Base-by-base conservation (phyloP, 768 basidiomycete genomes). In the Thelephora ganbajun region DNA sequence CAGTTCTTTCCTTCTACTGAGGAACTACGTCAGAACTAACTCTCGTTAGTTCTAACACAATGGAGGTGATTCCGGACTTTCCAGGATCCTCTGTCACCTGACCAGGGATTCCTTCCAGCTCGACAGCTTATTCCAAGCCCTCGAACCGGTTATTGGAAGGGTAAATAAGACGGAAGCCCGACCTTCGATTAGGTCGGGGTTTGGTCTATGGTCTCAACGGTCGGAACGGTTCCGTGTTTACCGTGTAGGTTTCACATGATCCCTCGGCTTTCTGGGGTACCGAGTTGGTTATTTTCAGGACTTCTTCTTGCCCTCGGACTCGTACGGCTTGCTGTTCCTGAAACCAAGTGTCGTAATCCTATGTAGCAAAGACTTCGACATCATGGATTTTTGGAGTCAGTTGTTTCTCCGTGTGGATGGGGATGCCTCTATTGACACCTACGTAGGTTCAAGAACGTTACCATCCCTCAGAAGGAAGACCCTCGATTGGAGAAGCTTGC, bases 171-270 rank as follows among this genome's bases (percentile, higher is more conserved):
- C 75, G 26, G 82, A 79, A 57, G 77, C 77, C 0, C 79, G 83
- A 2, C 75, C 74, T 36, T 80, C 81, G 5, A 70, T 89, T 48
- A 74, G 83, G 7, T 77, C 79, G 50, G 78, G 83, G 18, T 74
- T 87, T 20, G 82, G 84, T 14, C 77, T 90, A 60, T 76, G 90
- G 7, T 77, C 81, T 13, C 76, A 81, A 33, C 78, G 84, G 46
- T 83, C 88, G 3, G 92, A 96, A 54, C 94, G 93, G 94, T 97
- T 98, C 76, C 73, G 93, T 34, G 69, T 85, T 20, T 97, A 93
- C 64, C 79, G 92, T 57, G 77, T 75, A 52, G 49, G 65, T 54
- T 5, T 33, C 11, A 13, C 9, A 1, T 22, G 1, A 44, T 6
- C 16, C 22, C 11, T 11, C 13, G 2, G 11, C 43, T 26, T 33